Percentiles rank a stretch among this genome's conserved stretches.
phyloP scores from a whole-genome alignment of 2,329 filamentous ascomycete genomes.

The Curvularia eragrostidis region DNA sequence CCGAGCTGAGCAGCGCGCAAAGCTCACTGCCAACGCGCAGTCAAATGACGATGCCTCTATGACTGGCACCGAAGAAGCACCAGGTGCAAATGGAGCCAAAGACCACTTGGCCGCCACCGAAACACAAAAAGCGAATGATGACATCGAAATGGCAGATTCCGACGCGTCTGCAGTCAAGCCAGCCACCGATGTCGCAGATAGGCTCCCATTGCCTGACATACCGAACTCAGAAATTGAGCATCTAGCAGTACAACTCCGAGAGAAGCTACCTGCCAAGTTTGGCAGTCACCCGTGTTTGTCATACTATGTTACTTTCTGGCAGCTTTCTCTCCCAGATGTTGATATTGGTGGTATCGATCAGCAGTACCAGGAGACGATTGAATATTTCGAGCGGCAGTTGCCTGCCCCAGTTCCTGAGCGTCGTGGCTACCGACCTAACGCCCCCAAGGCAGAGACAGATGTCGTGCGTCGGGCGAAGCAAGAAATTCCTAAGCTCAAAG shows the following conservation, averaged over 20 bases:
- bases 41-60: constrained; percentile 61
- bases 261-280: constrained; percentile 65
- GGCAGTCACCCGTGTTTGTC: constrained; percentile 76
- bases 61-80: constrained; percentile 30
- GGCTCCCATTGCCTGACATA: constrained; percentile 3
- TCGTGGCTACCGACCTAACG: constrained; percentile 64
- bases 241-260: constrained; percentile 72
- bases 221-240: constrained; percentile 76
- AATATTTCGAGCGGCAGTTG: constrained; percentile 40
- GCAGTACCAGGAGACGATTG: constrained; percentile 79
- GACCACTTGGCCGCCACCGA: constrained; percentile 12
- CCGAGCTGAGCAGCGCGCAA: constrained; percentile 42
- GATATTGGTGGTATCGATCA: constrained; percentile 69
- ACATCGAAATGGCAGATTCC: constrained; percentile 53
- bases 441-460: constrained; percentile 60
- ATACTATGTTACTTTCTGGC: constrained; percentile 93
- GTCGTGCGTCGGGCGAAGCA: constrained; percentile 73
- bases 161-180: constrained; percentile 1
- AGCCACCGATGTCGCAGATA: constrained; percentile 3
- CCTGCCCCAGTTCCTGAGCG: constrained; percentile 62
- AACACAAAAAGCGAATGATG: constrained; percentile 22
- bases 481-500: constrained; percentile 66
- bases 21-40: constrained; percentile 15
- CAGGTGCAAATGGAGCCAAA: constrained; percentile 13
- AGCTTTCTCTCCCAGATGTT: constrained; percentile 77